These are phyloP conservation scores for Dendrobium nobile DNA, from an alignment of 106 monocot genomes.

Conservation along the genomic window DNA sequence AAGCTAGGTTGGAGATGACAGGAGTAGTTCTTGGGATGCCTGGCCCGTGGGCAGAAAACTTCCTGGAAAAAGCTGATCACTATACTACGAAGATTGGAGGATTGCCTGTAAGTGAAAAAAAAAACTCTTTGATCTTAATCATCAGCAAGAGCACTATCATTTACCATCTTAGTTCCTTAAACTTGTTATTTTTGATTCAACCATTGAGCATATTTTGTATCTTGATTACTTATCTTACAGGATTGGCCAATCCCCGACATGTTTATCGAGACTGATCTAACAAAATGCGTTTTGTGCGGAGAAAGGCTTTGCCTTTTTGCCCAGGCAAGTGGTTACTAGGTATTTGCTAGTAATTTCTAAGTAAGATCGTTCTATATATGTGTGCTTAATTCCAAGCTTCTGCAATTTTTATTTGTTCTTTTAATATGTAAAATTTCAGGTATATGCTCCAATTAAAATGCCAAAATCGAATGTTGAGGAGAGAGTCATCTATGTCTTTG, in stretches of 20 bases:
- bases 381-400: not conserved
- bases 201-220: not conserved
- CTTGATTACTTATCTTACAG: slow-evolving; percentile 15
- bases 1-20: slow-evolving; percentile 22
- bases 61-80: slow-evolving; percentile 61
- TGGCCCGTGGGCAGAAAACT: slow-evolving; percentile 75
- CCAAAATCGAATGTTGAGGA: slow-evolving; percentile 41
- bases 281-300: slow-evolving; percentile 60
- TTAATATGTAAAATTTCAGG: slow-evolving; percentile 23
- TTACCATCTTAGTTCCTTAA: not conserved
- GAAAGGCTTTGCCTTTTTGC: slow-evolving; percentile 53
- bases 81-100: slow-evolving; percentile 93
- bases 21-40: slow-evolving; percentile 66
- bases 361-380: not conserved
- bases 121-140: not conserved
- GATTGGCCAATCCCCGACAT: slow-evolving; percentile 50
- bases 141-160: not conserved
- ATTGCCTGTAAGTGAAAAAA: slow-evolving; percentile 37
- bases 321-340: slow-evolving; percentile 38
- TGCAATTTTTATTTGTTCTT: not conserved
- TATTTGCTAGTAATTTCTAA: not conserved
- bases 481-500: slow-evolving; percentile 61
- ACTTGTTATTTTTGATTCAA: not conserved
- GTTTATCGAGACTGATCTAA: slow-evolving; percentile 19
- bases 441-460: slow-evolving; percentile 60